phyloP scores from a whole-genome alignment of 2,329 filamentous ascomycete species.

The Exophiala aquamarina region DNA sequence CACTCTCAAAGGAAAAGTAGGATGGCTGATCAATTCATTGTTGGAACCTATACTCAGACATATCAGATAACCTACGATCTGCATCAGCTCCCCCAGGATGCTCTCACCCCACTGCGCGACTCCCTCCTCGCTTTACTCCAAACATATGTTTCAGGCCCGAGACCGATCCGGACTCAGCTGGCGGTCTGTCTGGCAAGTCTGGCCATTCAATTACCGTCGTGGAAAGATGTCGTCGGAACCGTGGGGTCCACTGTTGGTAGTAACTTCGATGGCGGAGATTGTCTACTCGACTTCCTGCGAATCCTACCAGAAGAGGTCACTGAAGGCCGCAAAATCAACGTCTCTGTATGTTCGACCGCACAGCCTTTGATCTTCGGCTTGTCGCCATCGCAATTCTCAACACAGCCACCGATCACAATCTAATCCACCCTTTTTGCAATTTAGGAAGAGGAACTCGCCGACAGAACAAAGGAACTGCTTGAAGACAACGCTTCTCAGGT shows the following conservation, averaged over 20 bases:
- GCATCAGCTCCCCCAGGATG: constrained; percentile 75
- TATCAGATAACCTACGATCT: constrained; percentile 92
- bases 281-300: constrained; percentile 91
- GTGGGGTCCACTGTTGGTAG: constrained; percentile 72
- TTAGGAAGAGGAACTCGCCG: constrained; percentile 91
- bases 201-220: constrained; percentile 92
- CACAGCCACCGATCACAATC: constrained; percentile 44
- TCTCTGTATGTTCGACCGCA: constrained; percentile 84
- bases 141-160: constrained; percentile 76
- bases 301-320: constrained; percentile 98
- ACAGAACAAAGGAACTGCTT: constrained; percentile 84
- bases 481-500: constrained; percentile 89
- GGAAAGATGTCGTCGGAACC: constrained; percentile 86
- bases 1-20: constrained; percentile 94
- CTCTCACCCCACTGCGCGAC: constrained; percentile 74
- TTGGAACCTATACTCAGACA: constrained; percentile 13
- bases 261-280: constrained; percentile 72
- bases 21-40: constrained; percentile 27
- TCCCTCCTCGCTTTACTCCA: constrained; percentile 81
- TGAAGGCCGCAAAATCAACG: constrained; percentile 98
- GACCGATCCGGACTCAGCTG: constrained; percentile 82
- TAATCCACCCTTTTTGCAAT: constrained; percentile 47
- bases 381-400: constrained; percentile 46
- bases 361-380: constrained; percentile 41
- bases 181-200: constrained; percentile 93